A percentile compares a stretch with the other conserved stretches of the same genome.
phyloP scores from a whole-genome alignment of 768 basidiomycete genomes.

The Mycena latifolia region DNA sequence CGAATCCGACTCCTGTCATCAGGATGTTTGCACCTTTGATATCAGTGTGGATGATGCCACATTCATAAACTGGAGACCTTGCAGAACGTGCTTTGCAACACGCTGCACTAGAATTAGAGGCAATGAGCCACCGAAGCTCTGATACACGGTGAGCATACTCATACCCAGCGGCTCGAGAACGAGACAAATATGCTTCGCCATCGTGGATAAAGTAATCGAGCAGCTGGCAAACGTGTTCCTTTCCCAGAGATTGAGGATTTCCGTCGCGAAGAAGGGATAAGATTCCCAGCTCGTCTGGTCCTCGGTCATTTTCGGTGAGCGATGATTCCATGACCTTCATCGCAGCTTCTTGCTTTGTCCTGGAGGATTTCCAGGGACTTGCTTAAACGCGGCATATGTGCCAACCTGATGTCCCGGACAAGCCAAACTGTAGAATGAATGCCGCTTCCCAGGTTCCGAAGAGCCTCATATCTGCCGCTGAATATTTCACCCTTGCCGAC shows the following conservation, averaged over 20 bases:
- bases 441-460: not conserved
- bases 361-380: not conserved
- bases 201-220: constrained; percentile 84
- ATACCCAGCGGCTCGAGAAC: constrained; percentile 88
- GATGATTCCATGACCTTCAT: not conserved
- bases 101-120: constrained; percentile 64
- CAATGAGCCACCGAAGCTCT: constrained; percentile 55
- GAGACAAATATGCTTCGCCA: constrained; percentile 87
- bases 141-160: constrained; percentile 71
- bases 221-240: constrained; percentile 78
- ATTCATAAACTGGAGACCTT: constrained; percentile 67
- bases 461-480: not conserved
- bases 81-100: constrained; percentile 66
- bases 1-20: not conserved
- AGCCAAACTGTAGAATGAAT: constrained; percentile 3
- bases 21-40: constrained; percentile 6
- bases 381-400: not conserved
- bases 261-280: constrained; percentile 57
- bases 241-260: constrained; percentile 64
- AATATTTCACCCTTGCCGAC: not conserved
- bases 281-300: constrained; percentile 60
- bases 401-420: not conserved
- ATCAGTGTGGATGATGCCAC: constrained; percentile 73
- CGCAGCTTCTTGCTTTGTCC: constrained; percentile 28
- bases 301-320: not conserved